phyloP scores from a whole-genome alignment of 2,329 filamentous ascomycete genomes.

The Cladorrhinum sp. region DNA sequence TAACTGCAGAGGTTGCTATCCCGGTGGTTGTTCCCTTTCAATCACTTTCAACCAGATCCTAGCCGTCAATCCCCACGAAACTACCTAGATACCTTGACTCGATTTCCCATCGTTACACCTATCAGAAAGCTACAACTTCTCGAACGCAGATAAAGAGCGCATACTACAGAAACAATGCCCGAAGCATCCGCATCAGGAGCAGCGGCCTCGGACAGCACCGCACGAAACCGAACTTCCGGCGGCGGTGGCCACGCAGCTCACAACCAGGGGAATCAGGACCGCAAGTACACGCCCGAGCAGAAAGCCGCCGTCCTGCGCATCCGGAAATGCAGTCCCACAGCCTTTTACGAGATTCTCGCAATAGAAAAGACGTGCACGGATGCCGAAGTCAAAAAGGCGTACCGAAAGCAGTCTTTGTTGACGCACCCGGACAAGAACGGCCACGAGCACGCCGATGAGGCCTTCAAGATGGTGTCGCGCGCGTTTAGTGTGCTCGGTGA shows the following conservation, averaged over 20 bases:
- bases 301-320: slow-evolving; percentile 89
- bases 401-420: slow-evolving; percentile 87
- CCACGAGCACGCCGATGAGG: slow-evolving; percentile 90
- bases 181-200: slow-evolving; percentile 55
- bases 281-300: slow-evolving; percentile 83
- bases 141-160: too few relatives aligned
- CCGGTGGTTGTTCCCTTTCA: too few relatives aligned
- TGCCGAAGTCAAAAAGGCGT: slow-evolving; percentile 93
- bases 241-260: slow-evolving; percentile 51
- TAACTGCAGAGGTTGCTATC: too few relatives aligned
- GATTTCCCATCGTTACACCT: background rate
- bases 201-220: slow-evolving; percentile 42
- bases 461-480: slow-evolving; percentile 95
- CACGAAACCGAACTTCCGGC: slow-evolving; percentile 34
- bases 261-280: slow-evolving; percentile 72
- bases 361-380: slow-evolving; percentile 67
- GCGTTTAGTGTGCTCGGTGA: slow-evolving; percentile 93
- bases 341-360: slow-evolving; percentile 93
- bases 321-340: slow-evolving; percentile 75
- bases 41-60: too few relatives aligned
- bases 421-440: slow-evolving; percentile 99
- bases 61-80: too few relatives aligned
- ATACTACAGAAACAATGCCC: slow-evolving; percentile 35
- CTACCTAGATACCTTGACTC: too few relatives aligned
- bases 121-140: background rate